Evolutionary conservation across 208 protist genomes (phyloP), one percentile per base, ranked within the genome.

Genomic region (Leishmania guyanensis): DNA sequence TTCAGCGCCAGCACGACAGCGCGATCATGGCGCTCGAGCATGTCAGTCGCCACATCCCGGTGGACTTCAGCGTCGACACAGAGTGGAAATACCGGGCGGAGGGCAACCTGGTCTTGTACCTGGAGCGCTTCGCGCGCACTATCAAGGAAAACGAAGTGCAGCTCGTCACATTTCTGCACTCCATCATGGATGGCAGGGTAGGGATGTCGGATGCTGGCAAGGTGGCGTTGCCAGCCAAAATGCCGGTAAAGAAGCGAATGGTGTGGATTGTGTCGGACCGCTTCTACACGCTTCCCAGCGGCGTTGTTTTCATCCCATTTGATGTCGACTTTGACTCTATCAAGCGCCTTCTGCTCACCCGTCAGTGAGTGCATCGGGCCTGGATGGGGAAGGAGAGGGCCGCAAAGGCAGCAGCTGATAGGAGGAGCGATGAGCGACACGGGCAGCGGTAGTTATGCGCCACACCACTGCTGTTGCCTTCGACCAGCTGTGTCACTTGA

Each of bases 301-400:
- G 93, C n/a, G 91, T 97, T 20, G 85, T 97, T 5, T 95, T 92
- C 78, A 87, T 97, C 36, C 92, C 93, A 17, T 89, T 91, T 80
- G 88, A 97, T 74, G 93, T 97, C 8, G 91, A 97, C 78, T 95
- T 97, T 79, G 88, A 90, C 36, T 94, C 90, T 16, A 94, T 96
- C 70, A 92, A 93, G 79, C 84, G 88, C 53, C 74, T 92, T 22
- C 78, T 95, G 3, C 80, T 95, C n/a, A 77, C 88, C 12, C 79
- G 60, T 46, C 73, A 56, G 12, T 92, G 75, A 86, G 1, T 36
- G 36, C 8, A 70, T 48, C 36, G 36, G 22, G 62, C 36, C 12
- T 68, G 36, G 62, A 68, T 16, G 62, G 14, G 12, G 14, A 68
- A 29, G n/a, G 20, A 17, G 39, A 56, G 56, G 75, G 51, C 51